These are phyloP conservation scores for Cryptococcus hybrid DNA, from an alignment of 1,284 basidiomycete species.

Conservation along the genomic window DNA sequence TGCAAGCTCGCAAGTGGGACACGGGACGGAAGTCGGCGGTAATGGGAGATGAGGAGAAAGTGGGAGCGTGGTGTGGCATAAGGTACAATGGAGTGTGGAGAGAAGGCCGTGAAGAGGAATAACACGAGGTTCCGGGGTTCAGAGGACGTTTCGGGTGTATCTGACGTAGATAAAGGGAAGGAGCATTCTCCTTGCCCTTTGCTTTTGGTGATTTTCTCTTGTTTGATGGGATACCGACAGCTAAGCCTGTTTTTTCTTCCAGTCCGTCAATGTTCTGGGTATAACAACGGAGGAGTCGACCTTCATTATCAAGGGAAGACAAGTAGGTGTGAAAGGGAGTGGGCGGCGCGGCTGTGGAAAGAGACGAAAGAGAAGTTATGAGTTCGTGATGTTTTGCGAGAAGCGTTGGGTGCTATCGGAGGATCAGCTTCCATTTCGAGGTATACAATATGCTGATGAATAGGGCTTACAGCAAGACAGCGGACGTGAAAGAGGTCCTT, in stretches of 20 bases:
- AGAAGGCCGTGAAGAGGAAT: slow-evolving; percentile 90
- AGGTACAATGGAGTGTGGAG: slow-evolving; percentile 72
- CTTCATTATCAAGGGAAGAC: slow-evolving; percentile 69
- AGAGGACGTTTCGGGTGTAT: slow-evolving; percentile 5
- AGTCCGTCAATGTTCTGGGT: slow-evolving; percentile 95
- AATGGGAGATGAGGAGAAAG: slow-evolving; percentile 58
- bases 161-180: slow-evolving; percentile 46
- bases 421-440: too few relatives aligned
- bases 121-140: slow-evolving; percentile 60
- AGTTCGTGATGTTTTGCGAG: slow-evolving; percentile 67
- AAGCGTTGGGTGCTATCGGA: slow-evolving; percentile 53
- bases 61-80: slow-evolving; percentile 70
- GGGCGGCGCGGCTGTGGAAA: slow-evolving; percentile 71
- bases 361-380: slow-evolving; percentile 74
- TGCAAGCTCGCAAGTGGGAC: slow-evolving; percentile 71
- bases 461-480: slow-evolving; percentile 71
- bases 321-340: slow-evolving; percentile 81
- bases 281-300: slow-evolving; percentile 80
- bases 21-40: slow-evolving; percentile 61
- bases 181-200: background rate
- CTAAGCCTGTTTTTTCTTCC: slow-evolving; percentile 78
- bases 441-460: too few relatives aligned
- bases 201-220: background rate
- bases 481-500: slow-evolving; percentile 91
- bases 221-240: slow-evolving; percentile 38